Evolutionary conservation across 371 early-diverging fungal species (phyloP), one percentile per base, ranked within the genome.

Genomic region (Mucor indicus): DNA sequence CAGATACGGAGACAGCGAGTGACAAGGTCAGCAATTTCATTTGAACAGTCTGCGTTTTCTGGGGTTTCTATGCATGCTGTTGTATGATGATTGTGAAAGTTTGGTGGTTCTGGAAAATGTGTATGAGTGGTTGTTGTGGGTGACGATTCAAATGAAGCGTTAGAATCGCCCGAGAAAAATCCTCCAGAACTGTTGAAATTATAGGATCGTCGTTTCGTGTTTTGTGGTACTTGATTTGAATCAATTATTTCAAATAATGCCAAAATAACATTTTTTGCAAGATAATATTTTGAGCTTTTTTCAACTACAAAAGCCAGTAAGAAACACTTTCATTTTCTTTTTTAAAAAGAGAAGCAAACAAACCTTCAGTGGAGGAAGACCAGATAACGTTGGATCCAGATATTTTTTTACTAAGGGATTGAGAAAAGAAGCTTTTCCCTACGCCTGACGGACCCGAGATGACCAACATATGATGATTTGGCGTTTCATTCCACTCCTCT

Each of bases 241-340:
- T 58, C 55, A 35, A 81, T 70, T 27, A 77, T 62, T 7, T 80
- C 80, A 57, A 82, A 75, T 9, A 82, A 17, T 0, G 69, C 63
- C 9, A 79, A 43, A 17, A 82, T 44, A 8, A 82, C 50, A 37
- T 69, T 69, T 46, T 71, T 78, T 21, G 73, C 38, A 9, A 71
- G 61, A 42, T 73, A 82, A 47, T 76, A 79, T 55, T 78, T 76
- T 3, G 80, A 78, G 35, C 67, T 65, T 47, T 73, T 74, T 38
- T 81, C 82, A 10, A 81, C 82, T 70, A n/a, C n/a, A n/a, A n/a
- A n/a, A n/a, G n/a, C n/a, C n/a, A n/a, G n/a, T n/a, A n/a, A n/a
- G n/a, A n/a, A n/a, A n/a, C n/a, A n/a, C n/a, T n/a, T n/a, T n/a
- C n/a, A n/a, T n/a, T n/a, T n/a, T n/a, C n/a, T n/a, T n/a, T 43